A percentile compares a stretch with the other conserved stretches of the same genome.
phyloP scores from a whole-genome alignment of 192 early-diverging fungal genomes.

The Coemansia sp. region DNA sequence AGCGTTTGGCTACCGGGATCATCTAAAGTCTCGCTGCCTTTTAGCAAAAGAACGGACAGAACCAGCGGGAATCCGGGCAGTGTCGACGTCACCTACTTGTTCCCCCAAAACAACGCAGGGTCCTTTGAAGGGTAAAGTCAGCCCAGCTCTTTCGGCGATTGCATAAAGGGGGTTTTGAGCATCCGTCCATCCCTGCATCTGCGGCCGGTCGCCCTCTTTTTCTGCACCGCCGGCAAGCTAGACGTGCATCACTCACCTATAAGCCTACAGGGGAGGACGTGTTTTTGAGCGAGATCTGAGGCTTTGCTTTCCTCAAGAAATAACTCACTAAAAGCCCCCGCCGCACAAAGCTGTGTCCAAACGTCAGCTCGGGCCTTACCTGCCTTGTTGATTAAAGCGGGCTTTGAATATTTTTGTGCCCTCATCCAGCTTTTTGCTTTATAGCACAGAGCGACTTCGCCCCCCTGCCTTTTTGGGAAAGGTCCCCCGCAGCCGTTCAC shows the following conservation, averaged over 20 bases:
- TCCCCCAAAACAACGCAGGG: slow-evolving; percentile 8
- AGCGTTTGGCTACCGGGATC: background rate
- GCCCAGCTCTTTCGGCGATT: slow-evolving; percentile 4
- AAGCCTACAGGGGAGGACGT: background rate
- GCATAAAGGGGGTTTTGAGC: slow-evolving; percentile 5
- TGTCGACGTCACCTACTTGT: slow-evolving; percentile 5
- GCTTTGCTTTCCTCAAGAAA: background rate
- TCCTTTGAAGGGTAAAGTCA: slow-evolving; percentile 11
- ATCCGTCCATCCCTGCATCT: slow-evolving; percentile 2
- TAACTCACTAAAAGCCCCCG: background rate
- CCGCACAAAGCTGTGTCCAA: background rate
- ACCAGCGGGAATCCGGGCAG: background rate
- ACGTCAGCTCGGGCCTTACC: background rate
- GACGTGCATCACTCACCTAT: background rate
- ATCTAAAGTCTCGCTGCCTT: background rate
- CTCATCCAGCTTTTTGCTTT: slow-evolving; percentile 18
- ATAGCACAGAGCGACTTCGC: slow-evolving; percentile 4
- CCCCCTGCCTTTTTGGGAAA: slow-evolving; percentile 15
- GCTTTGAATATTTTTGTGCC: slow-evolving; percentile 34
- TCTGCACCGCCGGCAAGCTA: slow-evolving; percentile 1
- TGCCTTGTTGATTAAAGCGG: slow-evolving; percentile 31
- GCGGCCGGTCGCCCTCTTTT: background rate
- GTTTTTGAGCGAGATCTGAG: background rate
- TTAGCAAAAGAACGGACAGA: slow-evolving; percentile 4
- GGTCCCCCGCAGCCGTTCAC: slow-evolving; percentile 9